Evolutionary conservation across 208 protist genomes (phyloP).

Genomic region (Leishmania lainsoni): DNA sequence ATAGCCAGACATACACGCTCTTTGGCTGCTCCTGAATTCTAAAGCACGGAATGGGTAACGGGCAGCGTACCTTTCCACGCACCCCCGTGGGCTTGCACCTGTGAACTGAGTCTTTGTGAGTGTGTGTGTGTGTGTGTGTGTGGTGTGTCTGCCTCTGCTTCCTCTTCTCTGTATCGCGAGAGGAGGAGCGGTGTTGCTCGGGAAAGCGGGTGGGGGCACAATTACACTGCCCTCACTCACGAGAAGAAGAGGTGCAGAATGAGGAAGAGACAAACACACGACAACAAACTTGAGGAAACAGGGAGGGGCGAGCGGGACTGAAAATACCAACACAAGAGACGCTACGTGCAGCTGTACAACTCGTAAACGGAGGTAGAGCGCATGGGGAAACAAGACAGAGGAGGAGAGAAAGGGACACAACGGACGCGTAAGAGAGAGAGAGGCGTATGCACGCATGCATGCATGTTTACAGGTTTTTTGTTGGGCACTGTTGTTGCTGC

Average conservation of each 20-base stretch:
- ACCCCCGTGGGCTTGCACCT: not conserved
- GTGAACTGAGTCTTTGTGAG: not conserved
- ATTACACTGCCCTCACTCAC: not conserved
- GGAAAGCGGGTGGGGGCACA: not conserved
- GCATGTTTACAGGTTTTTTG: not conserved
- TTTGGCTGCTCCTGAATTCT: not conserved
- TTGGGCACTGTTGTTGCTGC: not conserved
- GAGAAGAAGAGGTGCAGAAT: not conserved
- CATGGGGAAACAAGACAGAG: not conserved
- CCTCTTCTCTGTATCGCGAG: not conserved
- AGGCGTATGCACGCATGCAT: not conserved
- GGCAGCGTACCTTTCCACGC: not conserved
- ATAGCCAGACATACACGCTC: not conserved
- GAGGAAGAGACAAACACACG: not conserved
- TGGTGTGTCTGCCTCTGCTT: not conserved
- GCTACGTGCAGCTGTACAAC: not conserved
- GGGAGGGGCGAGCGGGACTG: not conserved
- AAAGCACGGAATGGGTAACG: not conserved
- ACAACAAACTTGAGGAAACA: not conserved
- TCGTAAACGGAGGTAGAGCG: not conserved
- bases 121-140: not conserved
- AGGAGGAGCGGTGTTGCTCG: not conserved
- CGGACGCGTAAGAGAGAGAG: not conserved
- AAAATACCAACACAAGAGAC: not conserved
- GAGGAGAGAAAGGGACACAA: slow-evolving; percentile 4